These are phyloP conservation scores for Bromus sterilis DNA, from an alignment of 176 grass and related monocot species.

Conservation along the genomic window DNA sequence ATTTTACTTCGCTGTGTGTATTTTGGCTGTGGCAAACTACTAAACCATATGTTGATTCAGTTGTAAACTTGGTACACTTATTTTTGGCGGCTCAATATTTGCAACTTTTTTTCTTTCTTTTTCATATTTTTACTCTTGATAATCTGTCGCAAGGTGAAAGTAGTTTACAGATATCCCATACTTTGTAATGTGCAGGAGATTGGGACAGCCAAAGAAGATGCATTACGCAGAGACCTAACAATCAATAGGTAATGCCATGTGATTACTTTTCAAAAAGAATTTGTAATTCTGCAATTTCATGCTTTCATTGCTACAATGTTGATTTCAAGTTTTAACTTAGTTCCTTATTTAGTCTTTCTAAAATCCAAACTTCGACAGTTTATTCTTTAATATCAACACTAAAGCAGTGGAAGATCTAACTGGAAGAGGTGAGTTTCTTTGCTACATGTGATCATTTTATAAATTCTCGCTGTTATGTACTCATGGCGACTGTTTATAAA, in stretches of 20 bases:
- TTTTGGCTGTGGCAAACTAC: background rate
- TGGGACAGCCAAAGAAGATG: constrained; percentile 90
- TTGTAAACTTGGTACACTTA: background rate
- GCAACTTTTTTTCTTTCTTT: background rate
- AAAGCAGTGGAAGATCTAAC: constrained; percentile 86
- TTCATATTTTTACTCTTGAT: constrained; percentile 9
- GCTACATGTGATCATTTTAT: background rate
- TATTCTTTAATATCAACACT: constrained; percentile 96
- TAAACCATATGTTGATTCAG: background rate
- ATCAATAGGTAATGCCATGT: constrained; percentile 73
- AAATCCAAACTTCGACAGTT: constrained; percentile 33
- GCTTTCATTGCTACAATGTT: background rate
- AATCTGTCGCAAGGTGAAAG: background rate
- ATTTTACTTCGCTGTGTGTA: background rate
- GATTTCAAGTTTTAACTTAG: background rate
- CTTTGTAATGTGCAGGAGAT: constrained; percentile 56
- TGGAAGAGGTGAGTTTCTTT: constrained; percentile 52
- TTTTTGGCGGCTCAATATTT: constrained; percentile 6
- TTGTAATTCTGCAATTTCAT: background rate
- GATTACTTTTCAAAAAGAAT: background rate
- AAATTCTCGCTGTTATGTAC: constrained; percentile 7
- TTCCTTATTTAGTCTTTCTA: background rate
- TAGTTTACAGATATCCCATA: background rate
- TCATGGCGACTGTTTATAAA: background rate
- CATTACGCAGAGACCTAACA: constrained; percentile 82